A percentile compares a stretch with the other conserved stretches of the same genome.
Evolutionary conservation across 83 land plant species (phyloP).

Genomic region (Thuja plicata): DNA sequence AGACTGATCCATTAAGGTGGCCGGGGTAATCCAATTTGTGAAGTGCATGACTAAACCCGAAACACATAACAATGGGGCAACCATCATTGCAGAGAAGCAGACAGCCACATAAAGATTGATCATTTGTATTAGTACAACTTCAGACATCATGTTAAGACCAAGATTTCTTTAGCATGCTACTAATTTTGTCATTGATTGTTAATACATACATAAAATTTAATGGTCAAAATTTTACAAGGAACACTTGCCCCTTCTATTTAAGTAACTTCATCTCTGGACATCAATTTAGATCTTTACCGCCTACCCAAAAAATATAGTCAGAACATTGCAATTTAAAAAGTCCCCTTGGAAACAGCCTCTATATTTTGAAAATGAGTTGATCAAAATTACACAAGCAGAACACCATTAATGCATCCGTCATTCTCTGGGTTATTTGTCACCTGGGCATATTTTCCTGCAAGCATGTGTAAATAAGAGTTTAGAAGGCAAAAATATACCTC

Average conservation of each 20-base stretch:
- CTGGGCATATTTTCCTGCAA: slow-evolving; percentile 95
- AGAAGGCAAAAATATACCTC: not conserved
- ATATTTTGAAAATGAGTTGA: not conserved
- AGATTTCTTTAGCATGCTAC: not conserved
- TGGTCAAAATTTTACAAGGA: not conserved
- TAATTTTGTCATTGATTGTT: not conserved
- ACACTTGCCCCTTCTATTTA: not conserved
- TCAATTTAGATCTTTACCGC: not conserved
- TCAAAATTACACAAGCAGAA: slow-evolving; percentile 69
- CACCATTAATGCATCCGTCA: slow-evolving; percentile 96
- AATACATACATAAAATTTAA: not conserved
- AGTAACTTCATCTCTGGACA: not conserved
- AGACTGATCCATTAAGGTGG: not conserved
- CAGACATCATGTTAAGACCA: not conserved
- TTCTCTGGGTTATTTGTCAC: slow-evolving; percentile 98
- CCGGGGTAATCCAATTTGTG: not conserved
- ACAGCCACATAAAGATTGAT: not conserved
- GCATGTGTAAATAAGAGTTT: not conserved
- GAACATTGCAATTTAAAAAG: not conserved
- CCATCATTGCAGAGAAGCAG: not conserved
- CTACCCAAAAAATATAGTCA: not conserved
- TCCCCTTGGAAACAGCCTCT: not conserved
- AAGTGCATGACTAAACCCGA: not conserved
- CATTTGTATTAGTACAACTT: not conserved
- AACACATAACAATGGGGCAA: not conserved